These are phyloP conservation scores for Fusarium tanahbumbuense DNA, from an alignment of 2,329 filamentous ascomycete genomes.

Conservation along the genomic window DNA sequence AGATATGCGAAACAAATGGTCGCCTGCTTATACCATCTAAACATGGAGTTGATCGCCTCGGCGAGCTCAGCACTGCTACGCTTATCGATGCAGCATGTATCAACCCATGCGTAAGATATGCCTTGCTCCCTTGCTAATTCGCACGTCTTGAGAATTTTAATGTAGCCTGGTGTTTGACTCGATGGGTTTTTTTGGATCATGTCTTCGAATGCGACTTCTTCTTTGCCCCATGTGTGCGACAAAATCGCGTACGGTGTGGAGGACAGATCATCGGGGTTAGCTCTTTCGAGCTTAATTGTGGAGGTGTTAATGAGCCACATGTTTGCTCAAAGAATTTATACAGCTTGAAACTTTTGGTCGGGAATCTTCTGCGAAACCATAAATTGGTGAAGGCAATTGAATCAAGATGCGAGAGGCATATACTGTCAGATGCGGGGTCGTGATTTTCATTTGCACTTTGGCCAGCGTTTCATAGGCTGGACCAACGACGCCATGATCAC, in stretches of 20 bases:
- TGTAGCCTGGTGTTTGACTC: neutral
- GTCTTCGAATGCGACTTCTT: conserved; percentile 9
- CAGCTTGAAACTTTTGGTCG: accelerated
- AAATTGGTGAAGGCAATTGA: neutral
- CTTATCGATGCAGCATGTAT: conserved; percentile 13
- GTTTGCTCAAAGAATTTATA: accelerated
- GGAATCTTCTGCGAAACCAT: neutral
- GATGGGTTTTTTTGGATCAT: neutral
- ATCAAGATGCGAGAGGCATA: too few species aligned
- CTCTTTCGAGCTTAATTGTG: neutral
- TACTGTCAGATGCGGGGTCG: neutral
- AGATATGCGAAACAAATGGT: conserved; percentile 2
- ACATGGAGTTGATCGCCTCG: conserved; percentile 10
- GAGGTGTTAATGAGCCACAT: conserved; percentile 14
- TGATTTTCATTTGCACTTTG: neutral
- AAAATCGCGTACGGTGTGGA: neutral
- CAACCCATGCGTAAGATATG: neutral
- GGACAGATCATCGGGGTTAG: neutral
- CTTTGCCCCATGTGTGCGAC: neutral
- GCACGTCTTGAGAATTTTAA: neutral
- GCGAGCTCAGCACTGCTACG: conserved; percentile 12
- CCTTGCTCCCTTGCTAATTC: neutral
- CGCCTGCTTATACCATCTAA: neutral
- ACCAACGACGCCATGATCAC: neutral
- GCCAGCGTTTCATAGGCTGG: neutral